Base-by-base conservation (phyloP, 2,329 filamentous ascomycete genomes). In the Polytolypa hystricis region DNA sequence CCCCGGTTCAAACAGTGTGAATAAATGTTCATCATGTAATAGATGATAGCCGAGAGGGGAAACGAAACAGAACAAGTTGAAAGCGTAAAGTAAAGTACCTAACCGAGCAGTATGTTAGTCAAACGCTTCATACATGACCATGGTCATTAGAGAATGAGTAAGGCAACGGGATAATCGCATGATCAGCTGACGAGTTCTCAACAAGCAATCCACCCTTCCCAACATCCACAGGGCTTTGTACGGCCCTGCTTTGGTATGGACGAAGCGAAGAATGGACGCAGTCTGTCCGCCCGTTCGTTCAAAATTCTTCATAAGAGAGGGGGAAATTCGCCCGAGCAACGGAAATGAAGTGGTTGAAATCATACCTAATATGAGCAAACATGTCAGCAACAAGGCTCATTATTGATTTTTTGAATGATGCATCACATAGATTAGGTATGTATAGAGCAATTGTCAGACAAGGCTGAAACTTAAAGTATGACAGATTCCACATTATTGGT, bases 201-300 rank as follows among this genome's bases (percentile, higher is more conserved):
- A 77, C 74, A 77, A 77, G 70, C 70, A 70, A 50, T 61, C 57
- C 66, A 68, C 62, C 52, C 57, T 54, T 48, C 52, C 58, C 51
- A 58, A 59, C 67, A 70, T 57, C 70, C 67, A 67, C 72, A 71
- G 65, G 65, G 71, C n/a, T 74, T 77, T 77, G 74, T 77, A 78
- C 70, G 71, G 58, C 64, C 64, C 65, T n/a, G n/a, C 65, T 62
- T 61, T 71, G 64, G 67, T 48, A 60, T 58, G 69, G 65, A 63
- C 67, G 67, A 54, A 55, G 55, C 58, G 54, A 54, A n/a, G n/a
- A 48, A 62, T 56, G 64, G 62, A 67, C 63, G 69, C 64, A 64
- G 63, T 79, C 68, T 77, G 74, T 76, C 74, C 74, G 74, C 74
- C 74, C 73, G 74, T 73, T 73, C 74, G 73, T 77, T 77, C 73